These are phyloP conservation scores for Lodderomyces elongisporus DNA, from an alignment of 1,139 yeast genomes.

Conservation along the genomic window DNA sequence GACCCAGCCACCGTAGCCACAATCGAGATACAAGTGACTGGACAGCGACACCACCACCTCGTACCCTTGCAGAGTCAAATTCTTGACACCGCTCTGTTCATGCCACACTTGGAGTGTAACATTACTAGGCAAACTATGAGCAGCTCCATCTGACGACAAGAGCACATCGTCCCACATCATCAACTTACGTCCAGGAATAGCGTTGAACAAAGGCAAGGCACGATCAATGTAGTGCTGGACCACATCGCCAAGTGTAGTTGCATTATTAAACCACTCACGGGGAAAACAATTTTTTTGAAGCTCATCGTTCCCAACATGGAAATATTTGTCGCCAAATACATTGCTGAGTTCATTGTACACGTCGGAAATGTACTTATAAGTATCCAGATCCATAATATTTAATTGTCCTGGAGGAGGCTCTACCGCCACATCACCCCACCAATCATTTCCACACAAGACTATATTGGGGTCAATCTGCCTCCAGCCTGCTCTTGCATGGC, in stretches of 20 bases:
- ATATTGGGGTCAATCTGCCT: too few species aligned
- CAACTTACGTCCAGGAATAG: slow-evolving; percentile 21
- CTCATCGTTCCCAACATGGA: slow-evolving; percentile 48
- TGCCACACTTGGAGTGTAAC: slow-evolving; percentile 42
- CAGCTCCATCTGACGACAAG: slow-evolving; percentile 21
- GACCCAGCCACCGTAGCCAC: slow-evolving; percentile 39
- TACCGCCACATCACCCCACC: too few species aligned
- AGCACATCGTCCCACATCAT: slow-evolving; percentile 51
- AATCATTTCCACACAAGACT: too few species aligned
- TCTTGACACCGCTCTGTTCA: slow-evolving; percentile 22
- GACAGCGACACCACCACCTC: too few species aligned
- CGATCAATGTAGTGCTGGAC: slow-evolving; percentile 37
- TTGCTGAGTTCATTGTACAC: too few species aligned
- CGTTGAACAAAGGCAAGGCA: slow-evolving; percentile 31
- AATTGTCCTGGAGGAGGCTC: too few species aligned
- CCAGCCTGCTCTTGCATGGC: too few species aligned
- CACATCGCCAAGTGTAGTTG: slow-evolving; percentile 29
- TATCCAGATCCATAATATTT: too few species aligned
- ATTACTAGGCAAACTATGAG: slow-evolving; percentile 24
- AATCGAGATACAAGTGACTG: too few species aligned
- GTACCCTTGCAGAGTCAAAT: too few species aligned
- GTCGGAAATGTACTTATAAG: too few species aligned
- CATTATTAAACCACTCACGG: slow-evolving; percentile 27
- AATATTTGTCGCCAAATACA: slow-evolving; percentile 33
- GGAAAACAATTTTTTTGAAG: slow-evolving; percentile 32